Percentiles rank a stretch among this genome's conserved stretches.
phyloP scores from a whole-genome alignment of 139 green algal species.

The Ettlia oleoabundans region DNA sequence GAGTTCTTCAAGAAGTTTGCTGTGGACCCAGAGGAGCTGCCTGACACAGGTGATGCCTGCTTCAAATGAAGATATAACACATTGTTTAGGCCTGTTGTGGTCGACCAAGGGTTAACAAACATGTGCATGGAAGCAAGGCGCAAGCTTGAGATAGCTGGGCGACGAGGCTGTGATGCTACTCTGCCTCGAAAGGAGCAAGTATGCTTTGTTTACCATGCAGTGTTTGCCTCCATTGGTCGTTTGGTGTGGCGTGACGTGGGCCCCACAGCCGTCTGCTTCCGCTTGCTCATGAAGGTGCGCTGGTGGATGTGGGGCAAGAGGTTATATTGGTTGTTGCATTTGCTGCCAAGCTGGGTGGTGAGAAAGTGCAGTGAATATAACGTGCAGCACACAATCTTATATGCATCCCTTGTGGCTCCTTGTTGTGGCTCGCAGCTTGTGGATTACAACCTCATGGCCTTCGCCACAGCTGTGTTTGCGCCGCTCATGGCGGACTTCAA shows the following conservation, averaged over 20 bases:
- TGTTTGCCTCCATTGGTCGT: conserved; percentile 66
- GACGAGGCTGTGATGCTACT: too few relatives aligned
- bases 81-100: too few relatives aligned
- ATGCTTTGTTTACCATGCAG: too few relatives aligned
- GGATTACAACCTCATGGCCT: conserved; percentile 90
- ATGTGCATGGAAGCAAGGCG: too few relatives aligned
- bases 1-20: conserved; percentile 94
- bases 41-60: conserved; percentile 60
- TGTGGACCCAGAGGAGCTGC: conserved; percentile 83
- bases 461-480: conserved; percentile 61
- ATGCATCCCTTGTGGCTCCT: not conserved
- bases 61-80: not conserved
- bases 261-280: conserved; percentile 81
- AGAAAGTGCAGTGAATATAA: not conserved
- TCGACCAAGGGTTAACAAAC: too few relatives aligned
- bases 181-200: too few relatives aligned
- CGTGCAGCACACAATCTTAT: not conserved
- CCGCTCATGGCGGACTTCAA: conserved; percentile 85
- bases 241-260: conserved; percentile 91
- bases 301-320: too few relatives aligned
- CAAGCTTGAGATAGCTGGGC: too few relatives aligned
- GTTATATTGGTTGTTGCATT: too few relatives aligned
- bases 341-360: too few relatives aligned
- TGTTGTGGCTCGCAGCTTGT: conserved; percentile 77
- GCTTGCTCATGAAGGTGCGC: conserved; percentile 85